phyloP scores from a whole-genome alignment of 768 basidiomycete species.

The Suillus discolor region DNA sequence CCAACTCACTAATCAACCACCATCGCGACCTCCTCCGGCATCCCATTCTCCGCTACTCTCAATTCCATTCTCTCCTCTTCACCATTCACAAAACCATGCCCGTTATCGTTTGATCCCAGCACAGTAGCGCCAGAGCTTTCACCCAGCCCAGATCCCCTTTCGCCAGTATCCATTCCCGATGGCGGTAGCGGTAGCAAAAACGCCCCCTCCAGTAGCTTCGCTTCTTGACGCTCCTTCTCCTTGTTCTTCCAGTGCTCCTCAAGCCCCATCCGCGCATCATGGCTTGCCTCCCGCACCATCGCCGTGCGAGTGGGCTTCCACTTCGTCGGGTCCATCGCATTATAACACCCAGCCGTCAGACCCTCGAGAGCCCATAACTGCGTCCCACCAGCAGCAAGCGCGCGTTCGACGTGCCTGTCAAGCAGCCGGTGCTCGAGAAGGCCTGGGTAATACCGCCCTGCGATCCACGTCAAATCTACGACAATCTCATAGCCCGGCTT shows the following conservation, averaged over 20 bases:
- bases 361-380: constrained; percentile 77
- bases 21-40: constrained; percentile 2
- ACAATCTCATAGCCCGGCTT: constrained; percentile 62
- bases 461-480: constrained; percentile 68
- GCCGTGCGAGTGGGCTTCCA: constrained; percentile 52
- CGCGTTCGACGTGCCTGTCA: constrained; percentile 39
- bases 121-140: neutral
- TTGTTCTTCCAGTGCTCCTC: constrained; percentile 40
- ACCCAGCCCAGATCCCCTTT: neutral
- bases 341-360: constrained; percentile 63
- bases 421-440: constrained; percentile 69
- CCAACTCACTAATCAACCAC: neutral
- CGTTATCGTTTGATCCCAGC: neutral
- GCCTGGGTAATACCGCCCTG: constrained; percentile 80
- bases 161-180: neutral
- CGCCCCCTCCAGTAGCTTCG: constrained; percentile 16
- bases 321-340: constrained; percentile 67
- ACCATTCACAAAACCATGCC: too few species aligned
- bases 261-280: constrained; percentile 46
- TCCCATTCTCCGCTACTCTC: neutral
- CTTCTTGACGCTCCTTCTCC: constrained; percentile 31
- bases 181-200: constrained; percentile 18
- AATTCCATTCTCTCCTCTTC: neutral
- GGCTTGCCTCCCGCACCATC: constrained; percentile 69
- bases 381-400: constrained; percentile 40